phyloP scores from a whole-genome alignment of 768 basidiomycete genomes.

The Podaxis sp. region DNA sequence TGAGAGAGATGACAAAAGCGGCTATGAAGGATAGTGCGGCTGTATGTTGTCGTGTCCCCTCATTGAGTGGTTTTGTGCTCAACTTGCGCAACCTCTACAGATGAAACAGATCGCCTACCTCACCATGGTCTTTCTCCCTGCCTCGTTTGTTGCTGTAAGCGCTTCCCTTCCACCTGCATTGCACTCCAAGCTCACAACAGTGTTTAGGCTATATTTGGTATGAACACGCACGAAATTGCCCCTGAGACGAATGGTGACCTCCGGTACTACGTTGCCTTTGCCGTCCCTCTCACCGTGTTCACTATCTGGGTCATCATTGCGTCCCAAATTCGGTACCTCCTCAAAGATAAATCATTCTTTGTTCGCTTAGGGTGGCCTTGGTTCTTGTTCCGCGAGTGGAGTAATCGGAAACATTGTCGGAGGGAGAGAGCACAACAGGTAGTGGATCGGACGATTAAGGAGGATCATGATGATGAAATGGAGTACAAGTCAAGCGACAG shows the following conservation, averaged over 20 bases:
- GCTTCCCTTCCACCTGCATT: not conserved
- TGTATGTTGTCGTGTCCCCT: slow-evolving; percentile 18
- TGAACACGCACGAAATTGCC: slow-evolving; percentile 52
- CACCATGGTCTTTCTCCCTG: slow-evolving; percentile 61
- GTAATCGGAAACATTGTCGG: not conserved
- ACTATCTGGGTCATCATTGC: slow-evolving; percentile 55
- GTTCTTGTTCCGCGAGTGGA: slow-evolving; percentile 19
- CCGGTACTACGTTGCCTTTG: slow-evolving; percentile 39
- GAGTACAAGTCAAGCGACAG: not conserved
- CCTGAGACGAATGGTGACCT: slow-evolving; percentile 35
- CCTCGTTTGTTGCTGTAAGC: slow-evolving; percentile 48
- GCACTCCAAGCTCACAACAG: not conserved
- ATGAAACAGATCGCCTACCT: slow-evolving; percentile 63
- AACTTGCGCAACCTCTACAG: slow-evolving; percentile 9
- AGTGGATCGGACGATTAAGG: not conserved
- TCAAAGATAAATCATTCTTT: slow-evolving; percentile 26
- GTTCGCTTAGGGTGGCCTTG: slow-evolving; percentile 35
- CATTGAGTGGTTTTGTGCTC: not conserved
- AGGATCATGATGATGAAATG: not conserved
- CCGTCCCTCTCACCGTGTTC: slow-evolving; percentile 45
- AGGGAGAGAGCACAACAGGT: not conserved
- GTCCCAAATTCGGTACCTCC: slow-evolving; percentile 45
- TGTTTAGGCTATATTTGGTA: slow-evolving; percentile 51
- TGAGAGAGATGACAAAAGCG: slow-evolving; percentile 51
- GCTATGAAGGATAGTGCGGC: slow-evolving; percentile 45